Evolutionary conservation across 2,329 filamentous ascomycete species (phyloP).

Genomic region (Lecanicillium sp.): DNA sequence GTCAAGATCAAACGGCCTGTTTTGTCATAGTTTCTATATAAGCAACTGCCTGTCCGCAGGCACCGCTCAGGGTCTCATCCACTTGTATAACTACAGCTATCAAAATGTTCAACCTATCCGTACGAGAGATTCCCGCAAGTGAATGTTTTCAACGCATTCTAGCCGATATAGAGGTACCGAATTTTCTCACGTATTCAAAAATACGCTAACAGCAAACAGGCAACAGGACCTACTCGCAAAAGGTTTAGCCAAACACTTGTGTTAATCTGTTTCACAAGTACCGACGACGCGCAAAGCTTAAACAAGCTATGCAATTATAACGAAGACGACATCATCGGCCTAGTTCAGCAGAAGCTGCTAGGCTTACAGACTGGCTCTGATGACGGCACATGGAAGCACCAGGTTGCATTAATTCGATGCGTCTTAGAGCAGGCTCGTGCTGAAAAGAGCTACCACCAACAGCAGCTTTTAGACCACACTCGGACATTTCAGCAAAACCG

Average conservation of each 20-base stretch:
- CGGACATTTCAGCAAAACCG: not conserved
- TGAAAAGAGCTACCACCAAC: not conserved
- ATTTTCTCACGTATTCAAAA: not conserved
- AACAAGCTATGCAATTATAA: not conserved
- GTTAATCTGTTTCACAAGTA: not conserved
- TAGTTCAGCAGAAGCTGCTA: not conserved
- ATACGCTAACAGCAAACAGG: not conserved
- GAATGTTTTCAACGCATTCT: not conserved
- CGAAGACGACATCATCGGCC: not conserved
- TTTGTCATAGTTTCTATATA: too few relatives aligned
- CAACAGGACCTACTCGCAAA: not conserved
- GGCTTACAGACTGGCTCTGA: not conserved
- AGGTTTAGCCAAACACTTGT: not conserved
- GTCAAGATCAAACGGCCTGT: too few relatives aligned
- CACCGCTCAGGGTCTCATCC: too few relatives aligned
- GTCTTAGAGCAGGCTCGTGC: not conserved
- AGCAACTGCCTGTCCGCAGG: too few relatives aligned
- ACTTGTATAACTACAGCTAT: not conserved
- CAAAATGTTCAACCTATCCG: not conserved
- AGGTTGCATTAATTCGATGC: not conserved
- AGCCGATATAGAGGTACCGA: not conserved
- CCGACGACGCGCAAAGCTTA: not conserved
- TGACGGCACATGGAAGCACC: not conserved
- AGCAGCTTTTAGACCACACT: not conserved
- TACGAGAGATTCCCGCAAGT: not conserved